Evolutionary conservation across 352 stramenopile species (phyloP).

Genomic region (Phytophthora meadii): DNA sequence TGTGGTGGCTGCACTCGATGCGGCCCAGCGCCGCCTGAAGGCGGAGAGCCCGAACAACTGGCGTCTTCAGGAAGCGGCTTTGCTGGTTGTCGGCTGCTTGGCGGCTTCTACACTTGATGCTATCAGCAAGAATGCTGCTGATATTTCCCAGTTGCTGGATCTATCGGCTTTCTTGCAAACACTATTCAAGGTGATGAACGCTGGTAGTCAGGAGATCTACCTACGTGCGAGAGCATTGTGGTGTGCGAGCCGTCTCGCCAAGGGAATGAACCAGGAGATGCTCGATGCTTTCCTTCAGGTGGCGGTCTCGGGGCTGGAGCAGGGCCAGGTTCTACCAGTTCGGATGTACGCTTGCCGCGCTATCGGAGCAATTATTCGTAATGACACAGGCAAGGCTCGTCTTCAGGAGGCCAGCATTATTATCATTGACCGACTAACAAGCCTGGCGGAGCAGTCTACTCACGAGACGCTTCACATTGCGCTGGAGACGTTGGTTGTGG

Average conservation of each 20-base stretch:
- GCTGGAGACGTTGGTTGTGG: constrained; percentile 76
- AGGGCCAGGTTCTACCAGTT: constrained; percentile 73
- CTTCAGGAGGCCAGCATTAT: constrained; percentile 56
- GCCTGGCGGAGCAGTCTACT: constrained; percentile 62
- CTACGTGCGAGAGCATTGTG: constrained; percentile 78
- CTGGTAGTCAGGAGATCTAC: constrained; percentile 70
- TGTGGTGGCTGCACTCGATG: constrained; percentile 58
- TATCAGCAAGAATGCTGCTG: constrained; percentile 56
- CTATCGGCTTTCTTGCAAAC: constrained; percentile 73
- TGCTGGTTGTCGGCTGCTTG: constrained; percentile 77
- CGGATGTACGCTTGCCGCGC: constrained; percentile 83
- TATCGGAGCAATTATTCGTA: constrained; percentile 71
- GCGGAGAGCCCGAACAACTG: constrained; percentile 56
- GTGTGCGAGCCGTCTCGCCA: constrained; percentile 78
- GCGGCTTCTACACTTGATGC: constrained; percentile 62
- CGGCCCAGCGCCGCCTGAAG: constrained; percentile 70
- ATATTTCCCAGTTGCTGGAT: constrained; percentile 62
- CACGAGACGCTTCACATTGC: constrained; percentile 83
- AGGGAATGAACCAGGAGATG: constrained; percentile 78
- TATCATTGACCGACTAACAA: constrained; percentile 68
- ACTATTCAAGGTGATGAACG: constrained; percentile 83
- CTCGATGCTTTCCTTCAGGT: constrained; percentile 75
- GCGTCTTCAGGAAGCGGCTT: constrained; percentile 76
- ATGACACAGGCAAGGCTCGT: constrained; percentile 64
- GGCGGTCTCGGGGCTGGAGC: constrained; percentile 76